A percentile compares a stretch with the other conserved stretches of the same genome.
Conservation (phyloP, 139 green algal genomes). For the Tetradesmus lagerheimii region DNA sequence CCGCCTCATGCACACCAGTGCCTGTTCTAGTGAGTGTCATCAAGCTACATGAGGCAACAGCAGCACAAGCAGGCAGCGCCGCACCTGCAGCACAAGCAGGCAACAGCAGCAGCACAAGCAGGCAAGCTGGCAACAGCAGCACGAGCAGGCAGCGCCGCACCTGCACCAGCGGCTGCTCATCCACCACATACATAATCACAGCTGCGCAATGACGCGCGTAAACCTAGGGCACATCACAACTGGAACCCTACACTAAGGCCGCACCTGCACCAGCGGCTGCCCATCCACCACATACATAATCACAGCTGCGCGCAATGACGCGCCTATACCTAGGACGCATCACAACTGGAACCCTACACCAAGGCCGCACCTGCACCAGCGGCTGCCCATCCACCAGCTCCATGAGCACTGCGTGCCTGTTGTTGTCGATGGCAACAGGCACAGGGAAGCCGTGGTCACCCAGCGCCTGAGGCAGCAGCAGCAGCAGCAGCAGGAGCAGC, state of each 20-base stretch:
- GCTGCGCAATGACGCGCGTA: too few relatives aligned
- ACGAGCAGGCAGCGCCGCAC: too few relatives aligned
- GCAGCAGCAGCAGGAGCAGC: slow-evolving; percentile 13
- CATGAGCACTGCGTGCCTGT: slow-evolving; percentile 98
- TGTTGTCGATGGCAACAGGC: slow-evolving; percentile 92
- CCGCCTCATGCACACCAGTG: too few relatives aligned
- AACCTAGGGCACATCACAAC: too few relatives aligned
- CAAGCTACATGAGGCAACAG: too few relatives aligned
- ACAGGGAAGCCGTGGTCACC: slow-evolving; percentile 92
- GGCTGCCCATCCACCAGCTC: slow-evolving; percentile 82
- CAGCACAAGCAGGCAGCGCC: too few relatives aligned
- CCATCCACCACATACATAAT: slow-evolving; percentile 92
- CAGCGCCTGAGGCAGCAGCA: slow-evolving; percentile 72
- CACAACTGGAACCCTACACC: background rate
- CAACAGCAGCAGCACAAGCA: too few relatives aligned
- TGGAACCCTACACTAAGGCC: background rate
- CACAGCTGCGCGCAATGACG: too few relatives aligned
- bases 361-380: slow-evolving; percentile 76
- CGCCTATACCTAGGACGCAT: too few relatives aligned
- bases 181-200: slow-evolving; percentile 85
- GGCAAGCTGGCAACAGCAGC: too few relatives aligned
- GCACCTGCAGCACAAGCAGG: too few relatives aligned
- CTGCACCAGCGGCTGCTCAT: slow-evolving; percentile 85
- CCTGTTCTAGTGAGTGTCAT: too few relatives aligned
- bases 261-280: slow-evolving; percentile 82